Percentiles rank a stretch among this genome's conserved stretches.
phyloP scores from a whole-genome alignment of 805 yeast genomes.

The Grigorovia jiainica region DNA sequence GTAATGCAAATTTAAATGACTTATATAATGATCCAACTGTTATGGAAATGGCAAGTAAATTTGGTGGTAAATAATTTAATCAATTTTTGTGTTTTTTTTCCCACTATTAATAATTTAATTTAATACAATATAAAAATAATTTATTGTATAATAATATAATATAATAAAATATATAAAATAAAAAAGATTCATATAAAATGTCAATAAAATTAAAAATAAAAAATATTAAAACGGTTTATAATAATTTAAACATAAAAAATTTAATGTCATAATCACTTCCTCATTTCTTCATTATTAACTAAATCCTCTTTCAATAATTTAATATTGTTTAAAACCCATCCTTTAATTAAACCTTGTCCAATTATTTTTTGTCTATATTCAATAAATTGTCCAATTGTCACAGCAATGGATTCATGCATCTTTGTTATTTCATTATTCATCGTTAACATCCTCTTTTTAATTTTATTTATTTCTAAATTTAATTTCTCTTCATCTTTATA shows the following conservation, averaged over 20 bases:
- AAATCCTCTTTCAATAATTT: neutral
- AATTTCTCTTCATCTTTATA: slow-evolving; percentile 38
- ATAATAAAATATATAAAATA: neutral
- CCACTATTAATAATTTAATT: no score
- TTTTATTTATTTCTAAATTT: slow-evolving; percentile 32
- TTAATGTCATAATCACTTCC: no score
- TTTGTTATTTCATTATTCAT: slow-evolving; percentile 39
- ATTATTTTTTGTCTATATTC: slow-evolving; percentile 39
- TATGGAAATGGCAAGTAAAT: slow-evolving; percentile 58
- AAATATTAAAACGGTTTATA: no score
- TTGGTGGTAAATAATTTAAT: slow-evolving; percentile 39
- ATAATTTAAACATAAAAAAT: no score
- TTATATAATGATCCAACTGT: slow-evolving; percentile 77
- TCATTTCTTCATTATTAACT: neutral
- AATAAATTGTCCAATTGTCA: slow-evolving; percentile 51
- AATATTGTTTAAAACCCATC: slow-evolving; percentile 3
- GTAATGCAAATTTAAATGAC: slow-evolving; percentile 48
- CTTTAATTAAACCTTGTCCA: slow-evolving; percentile 7
- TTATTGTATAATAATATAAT: neutral
- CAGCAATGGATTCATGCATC: slow-evolving; percentile 55
- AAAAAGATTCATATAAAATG: no score
- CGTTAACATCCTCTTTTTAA: slow-evolving; percentile 33
- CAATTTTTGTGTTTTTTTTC: no score
- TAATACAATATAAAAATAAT: no score
- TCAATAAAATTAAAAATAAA: neutral